These are phyloP conservation scores for Suillus bovinus DNA, from an alignment of 768 basidiomycete species.

Conservation along the genomic window DNA sequence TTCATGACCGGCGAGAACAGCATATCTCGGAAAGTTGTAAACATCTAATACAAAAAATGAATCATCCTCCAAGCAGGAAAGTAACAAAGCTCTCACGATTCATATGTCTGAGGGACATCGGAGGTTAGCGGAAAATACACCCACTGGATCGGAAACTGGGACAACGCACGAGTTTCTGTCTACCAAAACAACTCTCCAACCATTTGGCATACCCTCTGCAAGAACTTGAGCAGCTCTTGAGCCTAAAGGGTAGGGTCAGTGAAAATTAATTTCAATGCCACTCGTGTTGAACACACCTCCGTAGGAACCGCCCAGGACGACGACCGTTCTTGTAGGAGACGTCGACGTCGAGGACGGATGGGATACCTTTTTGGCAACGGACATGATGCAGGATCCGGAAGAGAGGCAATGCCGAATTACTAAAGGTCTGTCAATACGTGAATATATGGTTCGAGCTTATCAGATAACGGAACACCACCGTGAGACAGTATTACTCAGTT, in stretches of 20 bases:
- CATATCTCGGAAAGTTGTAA: slow-evolving; percentile 59
- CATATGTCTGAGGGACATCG: slow-evolving; percentile 37
- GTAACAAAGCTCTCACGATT: slow-evolving; percentile 40
- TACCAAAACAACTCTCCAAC: slow-evolving; percentile 56
- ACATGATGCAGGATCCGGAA: background rate
- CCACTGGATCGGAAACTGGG: background rate
- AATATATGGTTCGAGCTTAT: background rate
- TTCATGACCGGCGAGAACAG: slow-evolving; percentile 59
- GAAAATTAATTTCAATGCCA: slow-evolving; percentile 7
- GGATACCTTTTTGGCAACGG: background rate
- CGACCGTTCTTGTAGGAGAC: slow-evolving; percentile 38
- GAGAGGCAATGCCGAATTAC: background rate
- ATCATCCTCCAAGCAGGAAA: background rate
- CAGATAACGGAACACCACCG: background rate
- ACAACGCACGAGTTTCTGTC: slow-evolving; percentile 57
- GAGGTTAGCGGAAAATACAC: background rate
- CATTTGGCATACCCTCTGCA: slow-evolving; percentile 46
- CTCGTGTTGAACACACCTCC: slow-evolving; percentile 41
- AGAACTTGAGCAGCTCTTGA: slow-evolving; percentile 50
- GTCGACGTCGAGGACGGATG: background rate
- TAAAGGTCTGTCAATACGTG: background rate
- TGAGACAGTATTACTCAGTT: too few relatives aligned
- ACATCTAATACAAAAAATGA: slow-evolving; percentile 37
- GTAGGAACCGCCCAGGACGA: slow-evolving; percentile 56
- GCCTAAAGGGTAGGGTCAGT: slow-evolving; percentile 35